Conservation (phyloP, 1,139 yeast species). For the Blastobotrys malaysiensis region DNA sequence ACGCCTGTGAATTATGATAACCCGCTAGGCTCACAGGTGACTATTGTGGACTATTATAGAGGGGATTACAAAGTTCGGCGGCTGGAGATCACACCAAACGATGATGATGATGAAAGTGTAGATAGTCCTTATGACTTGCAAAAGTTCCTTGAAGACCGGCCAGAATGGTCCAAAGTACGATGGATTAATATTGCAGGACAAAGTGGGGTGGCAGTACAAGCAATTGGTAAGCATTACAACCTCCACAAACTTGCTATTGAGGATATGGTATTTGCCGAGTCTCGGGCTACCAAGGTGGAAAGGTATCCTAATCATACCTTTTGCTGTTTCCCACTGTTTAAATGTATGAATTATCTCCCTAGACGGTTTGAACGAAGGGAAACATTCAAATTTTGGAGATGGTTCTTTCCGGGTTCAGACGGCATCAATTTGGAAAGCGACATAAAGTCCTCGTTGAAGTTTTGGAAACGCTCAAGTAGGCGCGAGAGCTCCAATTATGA, state of each 20-base stretch:
- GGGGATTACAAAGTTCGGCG: constrained; percentile 40
- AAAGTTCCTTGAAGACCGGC: constrained; percentile 31
- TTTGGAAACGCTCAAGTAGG: not conserved
- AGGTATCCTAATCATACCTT: constrained; percentile 45
- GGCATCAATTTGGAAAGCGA: not conserved
- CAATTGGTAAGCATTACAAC: constrained; percentile 37
- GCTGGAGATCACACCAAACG: constrained; percentile 23
- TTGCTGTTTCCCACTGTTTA: constrained; percentile 47
- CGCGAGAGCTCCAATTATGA: not conserved
- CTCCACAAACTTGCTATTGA: constrained; percentile 49
- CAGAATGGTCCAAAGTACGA: constrained; percentile 45
- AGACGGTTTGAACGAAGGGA: not conserved
- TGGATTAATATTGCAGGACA: constrained; percentile 54
- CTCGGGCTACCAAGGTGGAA: constrained; percentile 52
- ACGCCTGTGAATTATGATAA: constrained; percentile 17
- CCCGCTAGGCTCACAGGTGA: constrained; percentile 44
- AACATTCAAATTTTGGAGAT: not conserved
- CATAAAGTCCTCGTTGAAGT: not conserved
- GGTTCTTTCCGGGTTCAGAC: not conserved
- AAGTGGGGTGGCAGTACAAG: constrained; percentile 49
- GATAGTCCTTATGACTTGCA: constrained; percentile 20
- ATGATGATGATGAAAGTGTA: constrained; percentile 9
- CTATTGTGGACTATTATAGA: constrained; percentile 44
- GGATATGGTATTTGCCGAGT: constrained; percentile 50
- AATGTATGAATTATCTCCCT: constrained; percentile 16